Evolutionary conservation across 805 yeast species (phyloP).

Genomic region (Lachancea sp.): DNA sequence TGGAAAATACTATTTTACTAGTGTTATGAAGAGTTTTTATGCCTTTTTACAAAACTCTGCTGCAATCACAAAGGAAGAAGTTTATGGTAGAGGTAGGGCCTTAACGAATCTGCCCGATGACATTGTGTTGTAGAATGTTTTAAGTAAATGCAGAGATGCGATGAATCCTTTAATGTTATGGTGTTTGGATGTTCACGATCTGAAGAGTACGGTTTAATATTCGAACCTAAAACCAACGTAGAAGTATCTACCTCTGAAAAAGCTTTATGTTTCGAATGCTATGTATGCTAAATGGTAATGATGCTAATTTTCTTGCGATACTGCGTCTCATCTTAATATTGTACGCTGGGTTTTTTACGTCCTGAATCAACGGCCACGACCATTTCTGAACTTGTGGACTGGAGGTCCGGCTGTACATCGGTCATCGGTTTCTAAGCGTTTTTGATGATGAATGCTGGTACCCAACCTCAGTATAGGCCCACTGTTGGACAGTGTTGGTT

Average conservation of each 20-base stretch:
- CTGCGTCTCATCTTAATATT: not conserved
- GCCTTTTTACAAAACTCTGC: constrained; percentile 2
- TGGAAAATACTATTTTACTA: not conserved
- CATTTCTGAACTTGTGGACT: not conserved
- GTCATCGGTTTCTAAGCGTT: no score
- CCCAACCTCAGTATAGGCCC: no score
- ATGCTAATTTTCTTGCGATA: not conserved
- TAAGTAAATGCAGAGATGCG: no score
- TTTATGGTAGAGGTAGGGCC: constrained; percentile 51
- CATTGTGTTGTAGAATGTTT: not conserved
- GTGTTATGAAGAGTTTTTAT: not conserved
- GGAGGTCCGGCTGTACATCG: not conserved
- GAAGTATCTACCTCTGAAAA: not conserved
- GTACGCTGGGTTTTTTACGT: not conserved
- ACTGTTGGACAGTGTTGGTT: not conserved
- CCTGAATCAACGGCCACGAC: not conserved
- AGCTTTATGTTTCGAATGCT: not conserved
- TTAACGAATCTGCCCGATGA: constrained; percentile 36
- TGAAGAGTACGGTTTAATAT: no score
- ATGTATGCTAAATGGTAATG: constrained; percentile 1
- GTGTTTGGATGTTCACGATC: no score
- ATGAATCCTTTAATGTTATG: no score
- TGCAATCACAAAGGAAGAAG: constrained; percentile 49
- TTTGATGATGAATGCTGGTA: no score
- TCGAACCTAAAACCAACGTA: not conserved